These are phyloP conservation scores for Eleusine indica DNA, from an alignment of 176 grass and related monocot species.

Conservation along the genomic window DNA sequence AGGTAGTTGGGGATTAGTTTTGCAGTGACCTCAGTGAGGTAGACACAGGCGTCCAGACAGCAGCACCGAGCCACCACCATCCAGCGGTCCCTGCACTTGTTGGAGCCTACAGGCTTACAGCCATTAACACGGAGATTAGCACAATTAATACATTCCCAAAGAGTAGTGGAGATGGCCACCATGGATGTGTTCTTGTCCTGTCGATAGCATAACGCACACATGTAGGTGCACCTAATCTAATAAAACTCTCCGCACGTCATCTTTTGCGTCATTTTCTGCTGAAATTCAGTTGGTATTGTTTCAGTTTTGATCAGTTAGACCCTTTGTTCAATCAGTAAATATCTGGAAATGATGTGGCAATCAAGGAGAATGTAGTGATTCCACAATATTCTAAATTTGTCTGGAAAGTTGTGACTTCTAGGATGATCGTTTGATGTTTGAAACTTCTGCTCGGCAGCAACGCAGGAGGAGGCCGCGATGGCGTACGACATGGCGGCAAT, in stretches of 20 bases:
- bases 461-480: constrained; percentile 90
- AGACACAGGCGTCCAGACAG: neutral
- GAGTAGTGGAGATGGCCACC: neutral
- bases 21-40: constrained; percentile 32
- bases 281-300: neutral
- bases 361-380: neutral
- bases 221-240: constrained; percentile 32
- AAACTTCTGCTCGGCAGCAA: constrained; percentile 43
- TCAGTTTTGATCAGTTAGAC: neutral
- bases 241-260: neutral
- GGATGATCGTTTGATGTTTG: constrained; percentile 1
- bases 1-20: constrained; percentile 53
- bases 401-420: neutral
- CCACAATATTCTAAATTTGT: neutral
- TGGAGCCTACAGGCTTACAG: constrained; percentile 28
- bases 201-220: neutral
- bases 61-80: constrained; percentile 34
- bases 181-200: neutral
- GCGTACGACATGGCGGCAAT: constrained; percentile 98
- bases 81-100: constrained; percentile 41
- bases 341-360: neutral
- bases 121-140: constrained; percentile 26
- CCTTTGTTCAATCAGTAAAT: neutral
- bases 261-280: neutral
- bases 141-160: constrained; percentile 32